Evolutionary conservation across 352 stramenopile genomes (phyloP), one percentile per base, ranked within the genome.

Genomic region (Phytopythium helicoides): DNA sequence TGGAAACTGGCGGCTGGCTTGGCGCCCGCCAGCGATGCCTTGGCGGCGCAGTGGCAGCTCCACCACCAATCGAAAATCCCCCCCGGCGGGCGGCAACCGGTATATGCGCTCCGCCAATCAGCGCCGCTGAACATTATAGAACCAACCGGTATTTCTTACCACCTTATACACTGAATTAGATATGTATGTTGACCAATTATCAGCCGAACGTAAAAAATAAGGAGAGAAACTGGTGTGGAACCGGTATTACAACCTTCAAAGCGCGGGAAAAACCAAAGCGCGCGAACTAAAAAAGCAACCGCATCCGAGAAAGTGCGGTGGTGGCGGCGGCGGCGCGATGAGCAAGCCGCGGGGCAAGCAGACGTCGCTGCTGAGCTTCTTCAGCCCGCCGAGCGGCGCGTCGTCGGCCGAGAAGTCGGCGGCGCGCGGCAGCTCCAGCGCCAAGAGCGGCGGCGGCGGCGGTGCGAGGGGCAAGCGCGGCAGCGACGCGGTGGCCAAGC

Each of bases 351-450:
- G 41, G 47, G 14, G 47, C 47, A 82, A 79, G 68, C 72, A 94
- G 70, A 88, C 86, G 62, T 86, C 81, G 44, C 59, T 94, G 53
- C 71, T 94, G 56, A 89, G 64, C 66, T 94, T 94, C 81, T 94
- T 94, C 66, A 92, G 81, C 39, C 79, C 83, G 53, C 79, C 78
- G 26, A 70, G 61, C 33, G 58, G 60, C 33, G 60, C 44, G 18
- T 53, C 63, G 19, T 62, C 60, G 18, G 36, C 46, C 31, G 70
- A 73, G 57, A 76, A 81, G 44, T 15, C 60, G 28, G 34, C 60
- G 19, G 26, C 39, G 2, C 52, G 22, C 10, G 25, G 18, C 23
- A 50, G 38, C 15, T 21, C 49, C 25, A 59, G 22, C 31, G 11
- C n/a, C 15, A 66, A 40, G 18, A 53, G 40, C 16, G 45, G 26